A percentile compares a stretch with the other conserved stretches of the same genome.
Conservation (phyloP, 768 basidiomycete species). For the Russula virescens region DNA sequence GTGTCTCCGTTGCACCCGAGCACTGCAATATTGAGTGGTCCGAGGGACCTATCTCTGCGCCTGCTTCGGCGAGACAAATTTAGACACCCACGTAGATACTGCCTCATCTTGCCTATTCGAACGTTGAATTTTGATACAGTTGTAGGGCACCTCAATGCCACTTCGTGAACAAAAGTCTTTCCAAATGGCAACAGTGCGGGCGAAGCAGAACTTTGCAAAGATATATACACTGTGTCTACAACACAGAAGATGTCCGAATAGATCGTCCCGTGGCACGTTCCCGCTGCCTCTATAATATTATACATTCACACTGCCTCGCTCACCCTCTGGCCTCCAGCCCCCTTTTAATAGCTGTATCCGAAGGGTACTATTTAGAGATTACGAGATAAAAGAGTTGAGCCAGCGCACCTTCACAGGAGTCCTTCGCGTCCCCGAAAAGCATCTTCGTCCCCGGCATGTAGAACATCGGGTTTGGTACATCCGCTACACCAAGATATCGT, state of each 20-base stretch:
- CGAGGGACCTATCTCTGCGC: no score
- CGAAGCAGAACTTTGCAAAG: not conserved
- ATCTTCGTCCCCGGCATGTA: conserved; percentile 87
- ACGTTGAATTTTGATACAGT: no score
- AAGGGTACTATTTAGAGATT: not conserved
- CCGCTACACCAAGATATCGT: conserved; percentile 43
- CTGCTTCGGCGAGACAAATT: no score
- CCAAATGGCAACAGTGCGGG: no score
- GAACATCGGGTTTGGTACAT: conserved; percentile 92
- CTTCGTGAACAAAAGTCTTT: no score
- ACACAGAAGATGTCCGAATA: not conserved
- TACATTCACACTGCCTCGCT: not conserved
- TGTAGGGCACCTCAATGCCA: no score
- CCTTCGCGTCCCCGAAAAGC: conserved; percentile 90
- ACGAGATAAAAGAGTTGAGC: not conserved
- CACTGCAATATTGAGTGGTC: no score
- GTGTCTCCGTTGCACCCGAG: no score
- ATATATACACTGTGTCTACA: not conserved
- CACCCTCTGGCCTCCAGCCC: conserved; percentile 29
- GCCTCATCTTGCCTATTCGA: no score
- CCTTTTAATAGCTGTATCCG: conserved; percentile 32
- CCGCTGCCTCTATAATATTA: not conserved
- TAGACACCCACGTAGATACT: no score
- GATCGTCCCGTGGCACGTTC: not conserved
- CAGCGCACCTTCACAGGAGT: conserved; percentile 71